phyloP scores from a whole-genome alignment of 75 land plant genomes.

The Pinus tabuliformis region DNA sequence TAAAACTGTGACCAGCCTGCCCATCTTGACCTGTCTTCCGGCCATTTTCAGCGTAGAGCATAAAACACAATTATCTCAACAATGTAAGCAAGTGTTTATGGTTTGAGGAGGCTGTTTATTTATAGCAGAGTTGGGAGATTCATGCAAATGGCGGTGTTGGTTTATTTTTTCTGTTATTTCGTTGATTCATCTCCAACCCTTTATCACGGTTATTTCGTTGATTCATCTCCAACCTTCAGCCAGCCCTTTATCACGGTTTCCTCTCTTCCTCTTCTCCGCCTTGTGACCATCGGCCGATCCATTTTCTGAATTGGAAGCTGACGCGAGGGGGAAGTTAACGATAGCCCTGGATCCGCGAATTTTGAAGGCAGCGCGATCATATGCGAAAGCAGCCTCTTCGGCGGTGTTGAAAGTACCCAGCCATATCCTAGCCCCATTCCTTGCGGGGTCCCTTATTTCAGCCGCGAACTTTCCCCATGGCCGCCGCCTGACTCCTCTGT shows the following conservation, averaged over 20 bases:
- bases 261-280: background rate
- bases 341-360: background rate
- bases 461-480: background rate
- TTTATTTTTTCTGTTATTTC: no score
- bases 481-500: background rate
- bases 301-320: background rate
- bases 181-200: no score
- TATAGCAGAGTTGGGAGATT: no score
- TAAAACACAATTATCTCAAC: no score
- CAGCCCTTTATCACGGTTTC: background rate
- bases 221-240: background rate
- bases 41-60: no score
- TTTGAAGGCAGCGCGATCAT: background rate
- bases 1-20: no score
- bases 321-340: background rate
- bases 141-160: no score
- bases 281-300: background rate
- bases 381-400: background rate
- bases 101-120: no score
- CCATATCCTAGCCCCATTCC: background rate
- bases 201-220: no score
- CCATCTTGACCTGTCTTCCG: no score
- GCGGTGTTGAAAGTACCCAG: background rate
- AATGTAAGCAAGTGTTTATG: no score
- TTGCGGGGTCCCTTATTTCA: background rate